Base-by-base conservation (phyloP, 2,329 filamentous ascomycete species). In the Alternaria conjuncta region DNA sequence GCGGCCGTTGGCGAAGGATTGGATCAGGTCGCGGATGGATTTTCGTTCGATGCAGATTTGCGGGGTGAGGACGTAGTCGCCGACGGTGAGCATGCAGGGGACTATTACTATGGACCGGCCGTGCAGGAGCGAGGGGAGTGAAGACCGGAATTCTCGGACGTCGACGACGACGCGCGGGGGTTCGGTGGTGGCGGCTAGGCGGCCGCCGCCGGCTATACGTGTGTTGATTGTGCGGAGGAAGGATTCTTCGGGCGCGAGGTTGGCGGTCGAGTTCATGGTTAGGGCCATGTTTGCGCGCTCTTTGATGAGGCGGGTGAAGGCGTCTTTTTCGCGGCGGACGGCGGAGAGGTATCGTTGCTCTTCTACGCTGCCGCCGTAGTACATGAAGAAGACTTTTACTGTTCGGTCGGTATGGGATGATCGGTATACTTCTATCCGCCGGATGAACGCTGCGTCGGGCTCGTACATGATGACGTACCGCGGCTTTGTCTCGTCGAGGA, bases 381-480 rank as follows among this genome's bases (percentile, higher is more conserved):
- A 98, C 84, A 98, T 89, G 78, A 98, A 98, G 82, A 97, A 99
- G 1, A 97, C 94, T 46, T 93, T 88, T 45, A 98, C 92, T 73
- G 93, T 94, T 36, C 94, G 86, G 77, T 95, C 93, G 61, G 90
- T 92, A 81, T 99, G 96, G 10, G 94, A 97, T 56, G 94, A 97
- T 43, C 96, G 90, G 81, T 98, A 99, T 2, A 98, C 94, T 78
- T 99, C 96, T 20, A 99, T 91, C 41, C 95, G 87, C 13, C 96
- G 89, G 74, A 98, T 97, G 79, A 99, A 99, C 4, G 95, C 90
- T 4, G 95, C 89, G 69, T 98, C 94, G 1, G 96, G 95, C 78
- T 98, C 96, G 80, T 97, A 99, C 96, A 99, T 98, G 82, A 99
- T 92, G 63, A 99, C 93, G 79, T 97, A 97, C 64, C 92, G 90